These are phyloP conservation scores for Colletotrichum lentis DNA, from an alignment of 2,329 filamentous ascomycete species.

Conservation along the genomic window DNA sequence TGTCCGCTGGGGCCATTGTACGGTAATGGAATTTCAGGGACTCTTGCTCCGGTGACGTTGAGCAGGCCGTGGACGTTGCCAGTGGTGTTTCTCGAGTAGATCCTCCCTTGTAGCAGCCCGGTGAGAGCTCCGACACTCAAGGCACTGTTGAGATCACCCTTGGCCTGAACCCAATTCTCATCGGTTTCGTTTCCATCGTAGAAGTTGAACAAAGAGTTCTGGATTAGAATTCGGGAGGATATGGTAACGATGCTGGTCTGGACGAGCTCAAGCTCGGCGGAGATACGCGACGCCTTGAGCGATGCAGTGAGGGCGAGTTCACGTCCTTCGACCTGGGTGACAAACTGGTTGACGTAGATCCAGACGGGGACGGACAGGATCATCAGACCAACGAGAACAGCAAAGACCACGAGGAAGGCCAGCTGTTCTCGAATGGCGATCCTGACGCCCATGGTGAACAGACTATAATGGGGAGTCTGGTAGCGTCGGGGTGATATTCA, in stretches of 20 bases:
- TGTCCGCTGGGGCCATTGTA: slow-evolving; percentile 66
- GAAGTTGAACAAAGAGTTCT: slow-evolving; percentile 60
- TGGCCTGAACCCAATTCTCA: slow-evolving; percentile 68
- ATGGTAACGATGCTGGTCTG: slow-evolving; percentile 78
- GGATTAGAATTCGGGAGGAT: slow-evolving; percentile 70
- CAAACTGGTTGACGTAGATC: slow-evolving; percentile 65
- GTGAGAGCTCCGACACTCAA: slow-evolving; percentile 67
- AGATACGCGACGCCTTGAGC: slow-evolving; percentile 83
- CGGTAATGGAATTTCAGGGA: slow-evolving; percentile 67
- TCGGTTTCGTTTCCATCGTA: slow-evolving; percentile 64
- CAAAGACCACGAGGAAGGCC: slow-evolving; percentile 77
- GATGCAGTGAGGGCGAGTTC: slow-evolving; percentile 81
- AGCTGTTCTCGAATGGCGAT: slow-evolving; percentile 90
- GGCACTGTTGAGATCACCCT: slow-evolving; percentile 74
- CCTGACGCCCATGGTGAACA: slow-evolving; percentile 65
- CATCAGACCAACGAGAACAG: slow-evolving; percentile 76
- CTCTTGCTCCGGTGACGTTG: slow-evolving; percentile 65
- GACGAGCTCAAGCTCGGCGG: slow-evolving; percentile 80
- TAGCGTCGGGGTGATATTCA: slow-evolving; percentile 31
- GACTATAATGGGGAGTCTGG: slow-evolving; percentile 36
- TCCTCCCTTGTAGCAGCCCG: slow-evolving; percentile 72
- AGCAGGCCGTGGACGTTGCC: slow-evolving; percentile 66
- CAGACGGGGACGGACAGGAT: slow-evolving; percentile 82
- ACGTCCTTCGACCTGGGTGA: slow-evolving; percentile 61
- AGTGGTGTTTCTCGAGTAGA: slow-evolving; percentile 75